phyloP scores from a whole-genome alignment of 306 rosid genomes.

The Cicer chorassanicum region DNA sequence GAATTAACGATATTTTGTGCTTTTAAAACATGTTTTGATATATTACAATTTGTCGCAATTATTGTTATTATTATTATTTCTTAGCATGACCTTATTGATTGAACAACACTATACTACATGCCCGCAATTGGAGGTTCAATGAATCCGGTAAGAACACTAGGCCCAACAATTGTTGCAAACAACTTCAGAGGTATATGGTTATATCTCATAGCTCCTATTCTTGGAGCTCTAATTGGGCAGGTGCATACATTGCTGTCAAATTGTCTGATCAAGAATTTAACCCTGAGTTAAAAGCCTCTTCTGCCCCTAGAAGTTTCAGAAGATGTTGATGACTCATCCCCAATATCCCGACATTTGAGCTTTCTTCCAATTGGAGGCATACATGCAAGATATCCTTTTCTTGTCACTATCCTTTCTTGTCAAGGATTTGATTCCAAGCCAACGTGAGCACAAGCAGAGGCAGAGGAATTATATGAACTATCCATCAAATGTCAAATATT shows the following conservation, averaged over 20 bases:
- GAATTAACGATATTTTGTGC: too few relatives aligned
- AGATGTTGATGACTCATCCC: conserved; percentile 41
- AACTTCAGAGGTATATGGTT: conserved; percentile 82
- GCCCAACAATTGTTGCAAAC: conserved; percentile 83
- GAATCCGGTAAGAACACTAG: conserved; percentile 89
- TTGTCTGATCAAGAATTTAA: conserved; percentile 62
- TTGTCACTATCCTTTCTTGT: conserved; percentile 44
- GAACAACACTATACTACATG: conserved; percentile 47
- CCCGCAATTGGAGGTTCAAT: conserved; percentile 77
- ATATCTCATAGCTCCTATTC: conserved; percentile 78
- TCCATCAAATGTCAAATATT: conserved; percentile 55
- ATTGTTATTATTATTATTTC: neutral
- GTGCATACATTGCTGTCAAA: conserved; percentile 69
- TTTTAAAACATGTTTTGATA: too few relatives aligned
- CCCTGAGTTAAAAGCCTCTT: conserved; percentile 45
- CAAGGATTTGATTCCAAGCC: conserved; percentile 53
- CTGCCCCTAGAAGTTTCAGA: conserved; percentile 62
- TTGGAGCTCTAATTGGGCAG: conserved; percentile 87
- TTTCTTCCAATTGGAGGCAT: conserved; percentile 20
- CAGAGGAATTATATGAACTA: conserved; percentile 36
- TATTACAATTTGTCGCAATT: neutral
- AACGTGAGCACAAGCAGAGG: conserved; percentile 44
- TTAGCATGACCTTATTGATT: neutral
- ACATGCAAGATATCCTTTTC: conserved; percentile 46
- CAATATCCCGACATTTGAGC: neutral